Evolutionary conservation across 75 land plant species (phyloP).

Genomic region (Picea glauca): DNA sequence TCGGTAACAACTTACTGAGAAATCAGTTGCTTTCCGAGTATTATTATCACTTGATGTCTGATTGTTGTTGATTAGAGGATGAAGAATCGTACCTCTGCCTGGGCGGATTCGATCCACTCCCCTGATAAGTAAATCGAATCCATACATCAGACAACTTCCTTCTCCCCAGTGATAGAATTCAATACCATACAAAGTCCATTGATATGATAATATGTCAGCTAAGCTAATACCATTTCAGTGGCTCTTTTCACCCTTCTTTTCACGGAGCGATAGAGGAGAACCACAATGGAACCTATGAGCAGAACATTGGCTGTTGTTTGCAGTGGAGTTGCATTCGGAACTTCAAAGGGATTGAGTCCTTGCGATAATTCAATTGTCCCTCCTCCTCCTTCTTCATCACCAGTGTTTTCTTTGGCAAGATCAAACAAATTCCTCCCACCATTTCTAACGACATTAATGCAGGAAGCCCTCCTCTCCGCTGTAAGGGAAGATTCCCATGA

Average conservation of each 20-base stretch:
- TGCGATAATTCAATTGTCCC: slow-evolving; percentile 55
- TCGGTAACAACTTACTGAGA: too few species aligned
- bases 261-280: slow-evolving; percentile 71
- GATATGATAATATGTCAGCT: not conserved
- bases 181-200: not conserved
- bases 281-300: slow-evolving; percentile 68
- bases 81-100: too few species aligned
- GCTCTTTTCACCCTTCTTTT: slow-evolving; percentile 56
- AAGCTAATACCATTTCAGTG: not conserved
- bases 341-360: slow-evolving; percentile 40
- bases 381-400: slow-evolving; percentile 1
- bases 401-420: not conserved
- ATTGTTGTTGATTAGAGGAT: too few species aligned
- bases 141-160: not conserved
- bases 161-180: not conserved
- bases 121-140: not conserved
- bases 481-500: too few species aligned
- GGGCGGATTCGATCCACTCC: too few species aligned
- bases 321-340: slow-evolving; percentile 49
- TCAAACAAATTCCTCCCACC: slow-evolving; percentile 3
- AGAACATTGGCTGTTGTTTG: slow-evolving; percentile 63
- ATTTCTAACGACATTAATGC: too few species aligned
- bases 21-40: too few species aligned
- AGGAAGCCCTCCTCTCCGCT: too few species aligned
- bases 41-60: too few species aligned